A percentile compares a stretch with the other conserved stretches of the same genome.
Conservation (phyloP, 768 basidiomycete species). For the Agaricus blazei region DNA sequence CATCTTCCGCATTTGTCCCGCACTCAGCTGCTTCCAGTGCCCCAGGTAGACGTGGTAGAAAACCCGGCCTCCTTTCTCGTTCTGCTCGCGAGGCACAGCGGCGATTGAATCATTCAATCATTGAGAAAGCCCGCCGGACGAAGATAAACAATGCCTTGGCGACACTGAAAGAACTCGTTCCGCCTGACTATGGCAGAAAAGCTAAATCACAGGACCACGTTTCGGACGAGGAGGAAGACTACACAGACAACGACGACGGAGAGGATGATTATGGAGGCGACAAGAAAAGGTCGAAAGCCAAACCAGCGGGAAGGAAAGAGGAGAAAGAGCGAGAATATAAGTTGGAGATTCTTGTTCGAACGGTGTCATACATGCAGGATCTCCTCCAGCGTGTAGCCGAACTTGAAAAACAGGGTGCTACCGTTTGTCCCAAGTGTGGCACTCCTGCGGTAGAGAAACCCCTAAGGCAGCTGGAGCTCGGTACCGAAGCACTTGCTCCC, state of each 20-base stretch:
- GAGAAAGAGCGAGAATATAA: constrained; percentile 86
- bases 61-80: constrained; percentile 68
- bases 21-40: constrained; percentile 11
- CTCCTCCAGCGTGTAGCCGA: constrained; percentile 49
- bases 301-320: constrained; percentile 39
- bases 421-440: constrained; percentile 9
- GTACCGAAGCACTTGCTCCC: constrained; percentile 12
- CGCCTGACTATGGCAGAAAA: constrained; percentile 40
- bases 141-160: constrained; percentile 93
- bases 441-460: not conserved
- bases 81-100: constrained; percentile 81
- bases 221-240: constrained; percentile 31
- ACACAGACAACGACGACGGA: constrained; percentile 24
- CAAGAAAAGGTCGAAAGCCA: constrained; percentile 24
- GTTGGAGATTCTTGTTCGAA: constrained; percentile 82
- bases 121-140: constrained; percentile 89
- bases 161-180: constrained; percentile 73
- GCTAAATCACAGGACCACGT: constrained; percentile 19
- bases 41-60: constrained; percentile 61
- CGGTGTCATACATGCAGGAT: constrained; percentile 73
- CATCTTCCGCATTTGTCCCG: constrained; percentile 5
- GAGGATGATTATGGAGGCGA: constrained; percentile 27
- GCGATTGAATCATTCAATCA: constrained; percentile 91
- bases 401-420: constrained; percentile 25
- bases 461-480: not conserved